phyloP scores from a whole-genome alignment of 352 stramenopile genomes.

The Salisapilia sapeloensis region DNA sequence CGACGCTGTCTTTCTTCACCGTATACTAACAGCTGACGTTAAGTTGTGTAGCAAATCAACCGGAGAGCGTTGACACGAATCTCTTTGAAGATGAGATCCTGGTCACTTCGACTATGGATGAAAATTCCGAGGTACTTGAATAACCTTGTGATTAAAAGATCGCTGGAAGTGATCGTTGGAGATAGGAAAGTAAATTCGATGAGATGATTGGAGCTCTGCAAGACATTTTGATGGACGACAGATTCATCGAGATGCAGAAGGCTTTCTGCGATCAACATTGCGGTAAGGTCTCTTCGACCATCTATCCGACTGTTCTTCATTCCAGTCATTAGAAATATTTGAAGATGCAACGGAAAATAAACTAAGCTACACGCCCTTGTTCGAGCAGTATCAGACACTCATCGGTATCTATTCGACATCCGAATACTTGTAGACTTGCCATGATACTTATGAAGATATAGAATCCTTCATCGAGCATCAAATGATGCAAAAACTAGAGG shows the following conservation, averaged over 20 bases:
- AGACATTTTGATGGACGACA: slow-evolving; percentile 58
- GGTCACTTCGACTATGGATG: too few relatives aligned
- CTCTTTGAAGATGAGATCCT: too few relatives aligned
- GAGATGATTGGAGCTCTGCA: slow-evolving; percentile 66
- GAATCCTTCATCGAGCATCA: slow-evolving; percentile 54
- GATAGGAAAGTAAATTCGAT: slow-evolving; percentile 50
- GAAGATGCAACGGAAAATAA: slow-evolving; percentile 77
- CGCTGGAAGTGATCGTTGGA: too few relatives aligned
- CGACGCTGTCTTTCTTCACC: too few relatives aligned
- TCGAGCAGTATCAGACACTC: slow-evolving; percentile 56
- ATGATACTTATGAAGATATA: slow-evolving; percentile 4
- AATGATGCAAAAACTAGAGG: slow-evolving; percentile 44
- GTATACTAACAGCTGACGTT: too few relatives aligned
- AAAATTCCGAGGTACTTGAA: too few relatives aligned
- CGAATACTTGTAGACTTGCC: background rate
- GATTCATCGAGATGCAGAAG: slow-evolving; percentile 62
- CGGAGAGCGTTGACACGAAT: too few relatives aligned
- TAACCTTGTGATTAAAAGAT: too few relatives aligned
- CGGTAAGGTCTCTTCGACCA: slow-evolving; percentile 11
- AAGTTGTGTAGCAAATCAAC: too few relatives aligned
- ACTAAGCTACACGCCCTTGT: slow-evolving; percentile 65
- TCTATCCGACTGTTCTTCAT: slow-evolving; percentile 1
- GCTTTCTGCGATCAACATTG: slow-evolving; percentile 69
- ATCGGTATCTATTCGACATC: slow-evolving; percentile 26
- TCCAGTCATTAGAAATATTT: slow-evolving; percentile 36